Evolutionary conservation across 2,329 filamentous ascomycete species (phyloP).

Genomic region (Fusarium floridanum): DNA sequence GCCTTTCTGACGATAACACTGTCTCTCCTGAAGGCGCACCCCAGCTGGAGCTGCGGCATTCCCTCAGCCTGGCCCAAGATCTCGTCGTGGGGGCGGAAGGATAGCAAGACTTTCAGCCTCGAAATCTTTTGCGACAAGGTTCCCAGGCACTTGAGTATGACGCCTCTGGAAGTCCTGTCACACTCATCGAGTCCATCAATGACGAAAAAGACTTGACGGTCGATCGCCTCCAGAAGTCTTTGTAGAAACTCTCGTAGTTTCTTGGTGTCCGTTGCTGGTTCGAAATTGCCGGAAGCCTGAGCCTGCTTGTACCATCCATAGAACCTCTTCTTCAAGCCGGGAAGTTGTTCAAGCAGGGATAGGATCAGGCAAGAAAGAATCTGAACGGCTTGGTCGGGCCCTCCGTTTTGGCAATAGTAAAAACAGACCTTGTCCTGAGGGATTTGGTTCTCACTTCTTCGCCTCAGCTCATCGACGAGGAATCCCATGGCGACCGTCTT

Average conservation of each 20-base stretch:
- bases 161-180: slow-evolving; percentile 39
- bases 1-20: slow-evolving; percentile 17
- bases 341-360: slow-evolving; percentile 23
- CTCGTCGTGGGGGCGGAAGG: slow-evolving; percentile 17
- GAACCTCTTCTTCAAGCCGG: slow-evolving; percentile 21
- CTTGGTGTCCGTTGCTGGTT: slow-evolving; percentile 15
- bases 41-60: slow-evolving; percentile 18
- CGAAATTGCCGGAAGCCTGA: slow-evolving; percentile 5
- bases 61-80: slow-evolving; percentile 15
- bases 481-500: slow-evolving; percentile 39
- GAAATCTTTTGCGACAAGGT: slow-evolving; percentile 11
- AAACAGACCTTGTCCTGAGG: slow-evolving; percentile 44
- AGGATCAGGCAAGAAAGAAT: slow-evolving; percentile 13
- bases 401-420: slow-evolving; percentile 46
- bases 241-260: slow-evolving; percentile 26
- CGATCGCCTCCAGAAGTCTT: slow-evolving; percentile 12
- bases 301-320: slow-evolving; percentile 28
- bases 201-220: slow-evolving; percentile 32
- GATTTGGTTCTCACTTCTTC: slow-evolving; percentile 21
- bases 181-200: slow-evolving; percentile 49
- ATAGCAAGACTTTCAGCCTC: slow-evolving; percentile 30
- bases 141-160: slow-evolving; percentile 28
- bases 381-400: slow-evolving; percentile 30
- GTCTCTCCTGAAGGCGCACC: slow-evolving; percentile 8
- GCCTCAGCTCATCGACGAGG: slow-evolving; percentile 27